phyloP scores from a whole-genome alignment of 2,329 filamentous ascomycete species.

The Sclerotinia borealis region DNA sequence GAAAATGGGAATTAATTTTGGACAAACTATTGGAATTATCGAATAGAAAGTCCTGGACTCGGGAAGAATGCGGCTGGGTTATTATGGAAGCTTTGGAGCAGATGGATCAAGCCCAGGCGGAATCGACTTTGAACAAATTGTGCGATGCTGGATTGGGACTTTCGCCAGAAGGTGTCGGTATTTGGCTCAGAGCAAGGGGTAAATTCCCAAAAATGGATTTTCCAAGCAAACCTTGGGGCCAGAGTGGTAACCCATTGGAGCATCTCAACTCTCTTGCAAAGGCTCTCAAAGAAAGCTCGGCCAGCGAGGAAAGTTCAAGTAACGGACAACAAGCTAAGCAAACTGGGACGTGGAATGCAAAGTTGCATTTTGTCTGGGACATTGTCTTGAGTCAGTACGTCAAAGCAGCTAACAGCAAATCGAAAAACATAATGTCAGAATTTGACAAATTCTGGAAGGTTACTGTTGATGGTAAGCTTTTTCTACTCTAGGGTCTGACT shows the following conservation, averaged over 20 bases:
- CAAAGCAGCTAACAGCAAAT: constrained; percentile 29
- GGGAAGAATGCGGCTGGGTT: constrained; percentile 80
- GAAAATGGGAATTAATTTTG: constrained; percentile 62
- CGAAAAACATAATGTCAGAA: constrained; percentile 31
- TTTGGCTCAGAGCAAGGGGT: constrained; percentile 71
- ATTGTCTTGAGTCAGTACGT: constrained; percentile 58
- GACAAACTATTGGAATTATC: constrained; percentile 67
- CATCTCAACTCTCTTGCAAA: constrained; percentile 65
- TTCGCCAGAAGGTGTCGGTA: constrained; percentile 81
- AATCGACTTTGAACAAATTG: constrained; percentile 57
- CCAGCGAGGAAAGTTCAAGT: constrained; percentile 44
- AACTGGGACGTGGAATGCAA: constrained; percentile 71
- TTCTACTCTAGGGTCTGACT: neutral
- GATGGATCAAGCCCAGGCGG: constrained; percentile 49
- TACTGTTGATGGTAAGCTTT: constrained; percentile 72
- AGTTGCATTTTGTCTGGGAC: constrained; percentile 84
- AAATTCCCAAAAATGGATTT: constrained; percentile 58
- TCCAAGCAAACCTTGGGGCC: constrained; percentile 64
- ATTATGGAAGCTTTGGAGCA: constrained; percentile 66
- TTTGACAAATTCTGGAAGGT: constrained; percentile 81
- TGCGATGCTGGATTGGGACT: constrained; percentile 61
- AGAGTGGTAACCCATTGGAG: constrained; percentile 64
- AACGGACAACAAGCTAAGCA: constrained; percentile 35
- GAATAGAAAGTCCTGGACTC: constrained; percentile 80
- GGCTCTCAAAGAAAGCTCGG: constrained; percentile 70